Evolutionary conservation across 2,329 filamentous ascomycete genomes (phyloP).

Genomic region (Hymenoscyphus infarciens): DNA sequence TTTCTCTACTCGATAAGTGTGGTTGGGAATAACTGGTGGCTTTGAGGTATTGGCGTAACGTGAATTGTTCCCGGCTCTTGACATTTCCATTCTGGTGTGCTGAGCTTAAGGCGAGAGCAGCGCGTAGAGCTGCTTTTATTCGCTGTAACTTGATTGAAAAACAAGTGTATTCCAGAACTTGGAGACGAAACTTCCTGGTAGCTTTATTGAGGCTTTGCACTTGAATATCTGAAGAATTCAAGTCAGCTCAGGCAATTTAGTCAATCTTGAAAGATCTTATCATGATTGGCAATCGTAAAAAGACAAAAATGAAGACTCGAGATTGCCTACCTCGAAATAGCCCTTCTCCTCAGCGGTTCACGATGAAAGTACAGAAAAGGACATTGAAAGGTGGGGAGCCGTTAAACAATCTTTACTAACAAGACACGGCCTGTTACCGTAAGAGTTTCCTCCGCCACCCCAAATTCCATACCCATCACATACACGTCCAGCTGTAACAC

Average conservation of each 20-base stretch:
- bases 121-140: constrained; percentile 32
- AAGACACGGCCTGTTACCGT: neutral
- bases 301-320: too few relatives aligned
- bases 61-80: too few relatives aligned
- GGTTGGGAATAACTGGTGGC: too few relatives aligned
- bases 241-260: constrained; percentile 30
- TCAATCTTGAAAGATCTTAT: too few relatives aligned
- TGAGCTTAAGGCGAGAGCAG: too few relatives aligned
- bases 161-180: constrained; percentile 37
- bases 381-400: too few relatives aligned
- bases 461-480: constrained; percentile 37
- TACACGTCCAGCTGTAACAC: constrained; percentile 21
- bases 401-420: neutral
- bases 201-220: constrained; percentile 42
- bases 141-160: constrained; percentile 36
- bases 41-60: too few relatives aligned
- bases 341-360: too few relatives aligned
- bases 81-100: too few relatives aligned
- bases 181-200: constrained; percentile 37
- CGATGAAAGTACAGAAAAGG: neutral
- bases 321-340: too few relatives aligned
- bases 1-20: too few relatives aligned
- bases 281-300: too few relatives aligned
- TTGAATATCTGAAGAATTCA: constrained; percentile 43
- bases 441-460: constrained; percentile 18